These are phyloP conservation scores for Vinca minor DNA, from an alignment of 257 asterid genomes.

Conservation along the genomic window DNA sequence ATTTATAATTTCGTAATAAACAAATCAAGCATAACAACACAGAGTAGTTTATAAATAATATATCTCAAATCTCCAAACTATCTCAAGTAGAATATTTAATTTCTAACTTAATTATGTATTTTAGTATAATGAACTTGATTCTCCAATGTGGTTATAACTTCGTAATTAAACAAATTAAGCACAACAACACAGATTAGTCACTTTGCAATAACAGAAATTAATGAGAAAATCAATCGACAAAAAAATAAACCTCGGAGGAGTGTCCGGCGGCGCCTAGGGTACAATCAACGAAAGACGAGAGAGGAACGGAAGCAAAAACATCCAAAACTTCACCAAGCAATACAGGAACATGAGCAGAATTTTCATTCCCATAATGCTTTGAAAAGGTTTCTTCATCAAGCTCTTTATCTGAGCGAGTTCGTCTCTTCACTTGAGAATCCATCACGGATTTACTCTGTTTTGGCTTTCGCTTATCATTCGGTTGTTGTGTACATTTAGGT, in stretches of 20 bases:
- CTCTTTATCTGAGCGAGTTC: constrained; percentile 79
- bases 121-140: not conserved
- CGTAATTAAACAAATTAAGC: not conserved
- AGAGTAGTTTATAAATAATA: too few species aligned
- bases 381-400: constrained; percentile 56
- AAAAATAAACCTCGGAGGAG: constrained; percentile 54
- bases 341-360: constrained; percentile 70
- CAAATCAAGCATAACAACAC: too few species aligned
- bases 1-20: too few species aligned
- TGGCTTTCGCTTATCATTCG: constrained; percentile 18
- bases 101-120: not conserved
- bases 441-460: constrained; percentile 12
- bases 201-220: not conserved
- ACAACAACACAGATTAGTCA: not conserved
- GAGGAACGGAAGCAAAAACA: constrained; percentile 48
- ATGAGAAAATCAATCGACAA: not conserved
- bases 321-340: constrained; percentile 84
- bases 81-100: not conserved
- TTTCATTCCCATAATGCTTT: constrained; percentile 46
- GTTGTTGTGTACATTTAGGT: not conserved
- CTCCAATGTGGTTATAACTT: not conserved
- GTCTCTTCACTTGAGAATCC: constrained; percentile 48
- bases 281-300: constrained; percentile 79
- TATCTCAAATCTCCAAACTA: too few species aligned
- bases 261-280: constrained; percentile 98